Conservation (phyloP, 768 basidiomycete species). For the Termitomyces sp. region DNA sequence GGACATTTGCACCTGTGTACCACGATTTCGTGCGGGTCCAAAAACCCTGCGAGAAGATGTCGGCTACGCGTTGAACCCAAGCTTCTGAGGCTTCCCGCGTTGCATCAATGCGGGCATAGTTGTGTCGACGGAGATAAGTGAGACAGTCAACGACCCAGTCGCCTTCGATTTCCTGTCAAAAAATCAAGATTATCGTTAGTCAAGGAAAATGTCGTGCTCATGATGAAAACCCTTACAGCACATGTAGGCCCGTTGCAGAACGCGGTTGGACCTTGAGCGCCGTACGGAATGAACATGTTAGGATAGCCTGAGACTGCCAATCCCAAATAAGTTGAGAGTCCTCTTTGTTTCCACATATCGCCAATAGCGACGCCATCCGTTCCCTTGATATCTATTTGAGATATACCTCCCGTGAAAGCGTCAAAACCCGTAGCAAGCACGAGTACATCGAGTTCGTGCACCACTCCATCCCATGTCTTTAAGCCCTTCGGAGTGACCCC, state of each 20-base stretch:
- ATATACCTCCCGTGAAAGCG: conserved; percentile 14
- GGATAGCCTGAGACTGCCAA: not conserved
- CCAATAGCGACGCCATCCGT: not conserved
- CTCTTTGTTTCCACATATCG: conserved; percentile 16
- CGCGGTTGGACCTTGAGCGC: conserved; percentile 19
- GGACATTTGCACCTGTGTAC: conserved; percentile 21
- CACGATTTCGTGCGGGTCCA: conserved; percentile 18
- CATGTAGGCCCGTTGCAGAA: conserved; percentile 9
- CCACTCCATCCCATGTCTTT: not conserved
- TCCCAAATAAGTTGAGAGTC: conserved; percentile 3
- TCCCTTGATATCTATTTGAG: conserved; percentile 14
- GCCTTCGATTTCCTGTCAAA: conserved; percentile 17
- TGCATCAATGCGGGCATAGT: conserved; percentile 7
- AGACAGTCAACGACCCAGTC: conserved; percentile 19
- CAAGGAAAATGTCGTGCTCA: not conserved
- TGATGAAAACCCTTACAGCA: not conserved
- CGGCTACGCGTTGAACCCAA: conserved; percentile 10
- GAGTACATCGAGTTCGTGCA: conserved; percentile 16
- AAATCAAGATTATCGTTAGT: not conserved
- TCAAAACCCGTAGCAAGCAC: conserved; percentile 9
- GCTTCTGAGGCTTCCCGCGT: conserved; percentile 9
- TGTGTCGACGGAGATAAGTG: conserved; percentile 12
- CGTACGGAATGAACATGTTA: conserved; percentile 22
- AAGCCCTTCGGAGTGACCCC: conserved; percentile 16
- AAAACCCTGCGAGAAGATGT: conserved; percentile 5